Conservation (phyloP, 176 grass and related monocot species). For the Oryza punctata region DNA sequence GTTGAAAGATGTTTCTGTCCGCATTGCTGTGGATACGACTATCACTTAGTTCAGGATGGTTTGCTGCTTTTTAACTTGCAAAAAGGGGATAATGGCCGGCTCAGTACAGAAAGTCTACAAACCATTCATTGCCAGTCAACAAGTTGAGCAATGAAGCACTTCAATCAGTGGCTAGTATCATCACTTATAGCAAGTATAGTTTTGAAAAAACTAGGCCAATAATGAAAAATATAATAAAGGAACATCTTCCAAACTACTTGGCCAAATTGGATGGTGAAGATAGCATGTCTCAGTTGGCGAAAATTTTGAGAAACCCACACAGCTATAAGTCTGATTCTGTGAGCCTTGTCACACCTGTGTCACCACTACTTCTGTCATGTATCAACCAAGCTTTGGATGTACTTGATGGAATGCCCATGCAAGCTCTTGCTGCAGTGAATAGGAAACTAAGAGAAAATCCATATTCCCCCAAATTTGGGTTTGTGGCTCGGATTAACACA, state of each 20-base stretch:
- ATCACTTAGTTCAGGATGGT: constrained; percentile 40
- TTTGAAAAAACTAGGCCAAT: constrained; percentile 13
- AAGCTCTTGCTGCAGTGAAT: constrained; percentile 37
- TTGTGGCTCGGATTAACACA: background rate
- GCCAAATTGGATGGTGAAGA: constrained; percentile 24
- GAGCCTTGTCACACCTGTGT: constrained; percentile 28
- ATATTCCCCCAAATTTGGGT: constrained; percentile 6
- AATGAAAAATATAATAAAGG: constrained; percentile 40
- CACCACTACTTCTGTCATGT: constrained; percentile 41
- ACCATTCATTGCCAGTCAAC: constrained; percentile 21
- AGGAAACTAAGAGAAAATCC: constrained; percentile 35
- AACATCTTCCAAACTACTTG: constrained; percentile 42
- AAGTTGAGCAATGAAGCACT: constrained; percentile 43
- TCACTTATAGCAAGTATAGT: background rate
- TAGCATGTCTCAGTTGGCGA: background rate
- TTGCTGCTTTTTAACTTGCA: constrained; percentile 29
- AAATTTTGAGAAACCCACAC: constrained; percentile 42
- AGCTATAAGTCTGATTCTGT: constrained; percentile 42
- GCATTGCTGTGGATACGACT: background rate
- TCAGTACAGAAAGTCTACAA: constrained; percentile 24
- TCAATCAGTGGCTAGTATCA: constrained; percentile 32
- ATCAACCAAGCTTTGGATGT: constrained; percentile 31
- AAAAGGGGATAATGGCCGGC: background rate
- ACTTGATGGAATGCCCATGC: constrained; percentile 33
- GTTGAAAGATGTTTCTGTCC: constrained; percentile 8